Evolutionary conservation across 2,329 filamentous ascomycete genomes (phyloP).

Genomic region (Arachnomyces sp.): DNA sequence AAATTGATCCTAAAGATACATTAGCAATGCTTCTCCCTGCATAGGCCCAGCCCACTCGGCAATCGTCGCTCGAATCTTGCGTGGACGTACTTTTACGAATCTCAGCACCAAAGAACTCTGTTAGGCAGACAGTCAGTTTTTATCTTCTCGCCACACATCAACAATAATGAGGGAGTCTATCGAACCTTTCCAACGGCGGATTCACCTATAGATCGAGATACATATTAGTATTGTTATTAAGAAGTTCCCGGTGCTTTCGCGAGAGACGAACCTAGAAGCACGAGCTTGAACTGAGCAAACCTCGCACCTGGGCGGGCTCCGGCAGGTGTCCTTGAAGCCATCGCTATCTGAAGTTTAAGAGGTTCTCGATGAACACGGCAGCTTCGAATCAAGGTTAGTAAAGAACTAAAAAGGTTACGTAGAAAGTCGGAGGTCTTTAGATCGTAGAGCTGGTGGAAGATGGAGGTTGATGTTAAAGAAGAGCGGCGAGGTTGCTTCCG

Average conservation of each 20-base stretch:
- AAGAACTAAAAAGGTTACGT: conserved; percentile 6
- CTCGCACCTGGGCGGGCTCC: conserved; percentile 60
- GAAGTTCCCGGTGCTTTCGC: conserved; percentile 1
- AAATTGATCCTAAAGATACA: conserved; percentile 75
- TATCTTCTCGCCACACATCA: conserved; percentile 24
- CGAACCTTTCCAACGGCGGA: conserved; percentile 95
- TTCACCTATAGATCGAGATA: conserved; percentile 58
- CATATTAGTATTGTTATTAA: conserved; percentile 1
- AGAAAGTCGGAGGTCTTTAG: conserved; percentile 1
- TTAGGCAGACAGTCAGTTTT: conserved; percentile 24
- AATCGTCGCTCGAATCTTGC: no score
- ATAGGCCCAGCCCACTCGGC: conserved; percentile 2
- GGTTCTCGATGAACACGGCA: conserved; percentile 5
- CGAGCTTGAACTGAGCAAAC: conserved; percentile 98
- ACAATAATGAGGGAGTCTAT: not conserved
- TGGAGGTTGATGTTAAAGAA: not conserved
- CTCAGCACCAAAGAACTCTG: conserved; percentile 95
- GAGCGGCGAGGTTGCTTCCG: not conserved
- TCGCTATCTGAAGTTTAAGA: conserved; percentile 39
- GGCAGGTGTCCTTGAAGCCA: conserved; percentile 81
- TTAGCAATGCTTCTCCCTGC: not conserved
- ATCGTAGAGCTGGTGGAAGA: conserved; percentile 3
- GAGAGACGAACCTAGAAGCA: conserved; percentile 70
- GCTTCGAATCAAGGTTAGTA: conserved; percentile 3
- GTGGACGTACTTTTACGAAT: conserved; percentile 84